Percentiles rank a stretch among this genome's conserved stretches.
Conservation (phyloP, 2,329 filamentous ascomycete species). For the Colletotrichum zoysiae region DNA sequence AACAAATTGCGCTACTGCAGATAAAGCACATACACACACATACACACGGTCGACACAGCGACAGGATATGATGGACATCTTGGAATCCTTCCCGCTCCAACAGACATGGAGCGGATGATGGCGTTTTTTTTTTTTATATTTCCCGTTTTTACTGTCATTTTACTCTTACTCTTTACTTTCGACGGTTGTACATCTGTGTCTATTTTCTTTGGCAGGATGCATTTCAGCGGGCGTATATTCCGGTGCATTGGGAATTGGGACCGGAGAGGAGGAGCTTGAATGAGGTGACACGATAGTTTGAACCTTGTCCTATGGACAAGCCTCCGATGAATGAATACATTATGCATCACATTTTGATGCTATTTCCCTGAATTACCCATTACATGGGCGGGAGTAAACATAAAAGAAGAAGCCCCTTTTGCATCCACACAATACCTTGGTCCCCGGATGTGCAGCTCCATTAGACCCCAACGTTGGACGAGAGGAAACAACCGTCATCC, state of each 20-base stretch:
- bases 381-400: not conserved
- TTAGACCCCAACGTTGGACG: not conserved
- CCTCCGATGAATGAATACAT: not conserved
- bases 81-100: constrained; percentile 1
- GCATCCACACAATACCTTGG: not conserved
- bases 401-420: not conserved
- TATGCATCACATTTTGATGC: not conserved
- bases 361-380: not conserved
- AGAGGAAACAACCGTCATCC: not conserved
- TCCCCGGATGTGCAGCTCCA: not conserved
- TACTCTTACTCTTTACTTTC: not conserved
- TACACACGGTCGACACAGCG: not conserved
- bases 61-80: constrained; percentile 1
- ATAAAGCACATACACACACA: constrained; percentile 6
- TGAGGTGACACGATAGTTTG: not conserved
- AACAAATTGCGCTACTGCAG: constrained; percentile 1
- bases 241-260: constrained; percentile 6
- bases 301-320: not conserved
- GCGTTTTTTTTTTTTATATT: not conserved
- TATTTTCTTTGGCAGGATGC: not conserved
- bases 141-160: not conserved
- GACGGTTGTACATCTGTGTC: not conserved
- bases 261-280: not conserved
- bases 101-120: not conserved
- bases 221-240: constrained; percentile 6